phyloP scores from a whole-genome alignment of 1,284 basidiomycete genomes.

The Pseudozyma sp. region DNA sequence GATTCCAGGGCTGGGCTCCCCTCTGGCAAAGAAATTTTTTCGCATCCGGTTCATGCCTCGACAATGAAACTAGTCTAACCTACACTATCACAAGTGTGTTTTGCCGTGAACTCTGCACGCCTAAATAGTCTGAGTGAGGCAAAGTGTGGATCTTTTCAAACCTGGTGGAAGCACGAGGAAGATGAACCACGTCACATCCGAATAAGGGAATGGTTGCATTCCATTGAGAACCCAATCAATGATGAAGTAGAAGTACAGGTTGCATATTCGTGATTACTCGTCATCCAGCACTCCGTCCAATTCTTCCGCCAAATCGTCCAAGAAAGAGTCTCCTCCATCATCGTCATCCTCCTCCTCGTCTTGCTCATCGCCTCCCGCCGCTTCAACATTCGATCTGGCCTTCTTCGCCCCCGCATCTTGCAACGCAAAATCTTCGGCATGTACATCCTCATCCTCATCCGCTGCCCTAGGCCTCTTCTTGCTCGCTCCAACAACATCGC shows the following conservation, averaged over 20 bases:
- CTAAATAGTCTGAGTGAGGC: too few relatives aligned
- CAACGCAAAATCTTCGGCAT: slow-evolving; percentile 14
- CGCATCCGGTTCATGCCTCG: too few relatives aligned
- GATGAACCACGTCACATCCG: neutral
- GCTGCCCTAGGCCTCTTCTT: slow-evolving; percentile 6
- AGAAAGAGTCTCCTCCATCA: slow-evolving; percentile 53
- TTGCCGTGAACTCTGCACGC: too few relatives aligned
- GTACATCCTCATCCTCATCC: slow-evolving; percentile 13
- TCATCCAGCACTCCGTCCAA: slow-evolving; percentile 60
- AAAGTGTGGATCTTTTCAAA: too few relatives aligned
- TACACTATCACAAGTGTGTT: too few relatives aligned
- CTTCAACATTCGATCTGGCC: slow-evolving; percentile 29
- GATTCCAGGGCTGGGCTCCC: slow-evolving; percentile 8
- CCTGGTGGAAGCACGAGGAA: too few relatives aligned
- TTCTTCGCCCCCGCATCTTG: slow-evolving; percentile 50
- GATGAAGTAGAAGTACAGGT: slow-evolving; percentile 19
- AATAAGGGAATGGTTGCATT: neutral
- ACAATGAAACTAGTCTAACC: too few relatives aligned
- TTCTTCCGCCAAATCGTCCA: slow-evolving; percentile 61
- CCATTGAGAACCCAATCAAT: neutral
- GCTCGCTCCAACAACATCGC: slow-evolving; percentile 3
- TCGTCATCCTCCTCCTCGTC: slow-evolving; percentile 37
- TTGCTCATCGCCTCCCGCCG: slow-evolving; percentile 47
- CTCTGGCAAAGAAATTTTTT: too few relatives aligned
- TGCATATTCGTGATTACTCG: slow-evolving; percentile 10